Evolutionary conservation across 768 basidiomycete genomes (phyloP), one percentile per base, ranked within the genome.

Genomic region (Suillus subluteus): DNA sequence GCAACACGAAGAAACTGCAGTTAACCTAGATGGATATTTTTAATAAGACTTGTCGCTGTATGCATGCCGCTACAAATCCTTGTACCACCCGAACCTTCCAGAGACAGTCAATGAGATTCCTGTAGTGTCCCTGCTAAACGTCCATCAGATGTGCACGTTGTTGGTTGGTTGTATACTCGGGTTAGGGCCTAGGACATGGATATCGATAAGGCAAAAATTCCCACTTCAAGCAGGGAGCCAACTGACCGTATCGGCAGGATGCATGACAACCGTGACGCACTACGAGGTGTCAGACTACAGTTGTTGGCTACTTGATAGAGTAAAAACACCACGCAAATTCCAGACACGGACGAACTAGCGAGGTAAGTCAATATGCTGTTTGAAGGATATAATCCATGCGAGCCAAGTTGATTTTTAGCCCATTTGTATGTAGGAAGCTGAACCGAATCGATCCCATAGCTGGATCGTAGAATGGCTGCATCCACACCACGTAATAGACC

Each of bases 51-150:
- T 41, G 23, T 59, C 16, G 16, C 16, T 5, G 4, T 59, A 41
- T 59, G n/a, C 40, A 26, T 59, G 16, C 7, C 65, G 30, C 15
- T 44, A 69, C 72, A 64, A 69, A 87, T 95, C 96, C 82, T 98
- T 98, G 82, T 99, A 99, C 92, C 91, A 94, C n/a, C 94, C 97
- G 23, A 87, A 81, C 16, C 82, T 98, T 98, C 93, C 92, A 97
- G 63, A 99, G 82, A 80, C 97, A 98, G 72, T 98, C 96, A 71
- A 98, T 89, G 6, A 96, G 96, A 73, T 92, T 96, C 77, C 85
- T 92, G 79, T 99, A 96, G 79, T 1, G 87, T 81, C 15, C 95
- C 96, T 69, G 87, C 85, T 41, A 87, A 75, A 70, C 81, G 88
- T 38, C 95, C 95, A 70, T 91, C 83, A 2, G 91, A 88, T 38